phyloP scores from a whole-genome alignment of 2,329 filamentous ascomycete genomes.

The Fusarium sterilihyphosum region DNA sequence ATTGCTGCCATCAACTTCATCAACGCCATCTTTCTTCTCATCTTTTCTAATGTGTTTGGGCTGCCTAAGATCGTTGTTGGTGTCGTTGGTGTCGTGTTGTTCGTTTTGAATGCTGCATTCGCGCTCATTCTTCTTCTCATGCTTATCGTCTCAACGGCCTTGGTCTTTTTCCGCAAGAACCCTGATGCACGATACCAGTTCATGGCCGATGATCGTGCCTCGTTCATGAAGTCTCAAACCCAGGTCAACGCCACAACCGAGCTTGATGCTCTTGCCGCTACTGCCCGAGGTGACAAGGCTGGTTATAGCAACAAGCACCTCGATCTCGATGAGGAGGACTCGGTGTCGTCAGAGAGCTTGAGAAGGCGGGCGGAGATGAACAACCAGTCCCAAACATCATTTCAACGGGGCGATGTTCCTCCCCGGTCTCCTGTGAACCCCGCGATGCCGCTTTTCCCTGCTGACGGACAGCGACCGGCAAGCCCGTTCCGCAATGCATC shows the following conservation, averaged over 20 bases:
- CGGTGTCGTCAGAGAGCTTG: slow-evolving; percentile 52
- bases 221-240: slow-evolving; percentile 96
- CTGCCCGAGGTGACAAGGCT: slow-evolving; percentile 84
- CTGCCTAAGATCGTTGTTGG: slow-evolving; percentile 85
- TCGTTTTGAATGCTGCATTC: slow-evolving; percentile 86
- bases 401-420: slow-evolving; percentile 42
- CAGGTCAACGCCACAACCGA: slow-evolving; percentile 82
- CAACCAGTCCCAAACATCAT: slow-evolving; percentile 47
- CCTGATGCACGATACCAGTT: slow-evolving; percentile 94
- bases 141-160: slow-evolving; percentile 68
- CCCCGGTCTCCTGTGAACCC: slow-evolving; percentile 54
- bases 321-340: slow-evolving; percentile 55
- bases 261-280: slow-evolving; percentile 88
- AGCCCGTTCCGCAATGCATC: slow-evolving; percentile 50
- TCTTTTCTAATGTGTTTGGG: slow-evolving; percentile 89
- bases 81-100: slow-evolving; percentile 89
- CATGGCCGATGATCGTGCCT: slow-evolving; percentile 95
- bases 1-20: slow-evolving; percentile 92
- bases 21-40: slow-evolving; percentile 86
- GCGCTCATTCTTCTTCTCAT: slow-evolving; percentile 84
- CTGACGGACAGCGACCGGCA: slow-evolving; percentile 47
- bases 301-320: slow-evolving; percentile 61
- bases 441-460: slow-evolving; percentile 56
- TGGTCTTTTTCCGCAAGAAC: slow-evolving; percentile 90
- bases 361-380: slow-evolving; percentile 48